These are phyloP conservation scores for Thalassia testudinum DNA, from an alignment of 116 monocot genomes.

Conservation along the genomic window DNA sequence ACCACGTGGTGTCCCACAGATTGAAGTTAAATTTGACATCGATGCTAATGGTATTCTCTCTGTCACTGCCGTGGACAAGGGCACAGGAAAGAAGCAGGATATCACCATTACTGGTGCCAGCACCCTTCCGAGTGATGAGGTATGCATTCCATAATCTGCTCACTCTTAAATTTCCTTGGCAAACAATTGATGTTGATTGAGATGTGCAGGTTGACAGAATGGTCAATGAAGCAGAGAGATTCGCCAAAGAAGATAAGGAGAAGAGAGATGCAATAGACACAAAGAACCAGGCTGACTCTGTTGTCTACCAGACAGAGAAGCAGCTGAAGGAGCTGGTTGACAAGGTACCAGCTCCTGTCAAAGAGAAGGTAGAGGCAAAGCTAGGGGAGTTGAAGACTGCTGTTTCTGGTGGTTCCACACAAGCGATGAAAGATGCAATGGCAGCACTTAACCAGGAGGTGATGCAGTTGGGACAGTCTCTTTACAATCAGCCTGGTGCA, in stretches of 20 bases:
- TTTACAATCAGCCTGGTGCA: conserved; percentile 80
- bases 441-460: conserved; percentile 86
- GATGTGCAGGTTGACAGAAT: conserved; percentile 62
- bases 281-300: conserved; percentile 83
- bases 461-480: conserved; percentile 83
- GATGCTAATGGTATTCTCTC: no score
- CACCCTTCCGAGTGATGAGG: conserved; percentile 85
- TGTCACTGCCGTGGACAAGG: no score
- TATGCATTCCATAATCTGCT: conserved; percentile 13
- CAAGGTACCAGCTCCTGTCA: no score
- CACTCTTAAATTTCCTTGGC: no score
- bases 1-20: no score
- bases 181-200: no score
- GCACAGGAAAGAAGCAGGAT: no score
- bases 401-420: conserved; percentile 34
- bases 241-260: no score
- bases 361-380: no score
- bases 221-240: conserved; percentile 92
- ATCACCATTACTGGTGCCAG: conserved; percentile 96
- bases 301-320: conserved; percentile 87
- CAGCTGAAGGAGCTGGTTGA: conserved; percentile 87
- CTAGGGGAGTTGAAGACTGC: no score
- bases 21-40: no score
- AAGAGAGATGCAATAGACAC: no score
- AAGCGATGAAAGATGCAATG: conserved; percentile 78